Base-by-base conservation (phyloP, 345 rosid species). In the Gossypium arboreum region DNA sequence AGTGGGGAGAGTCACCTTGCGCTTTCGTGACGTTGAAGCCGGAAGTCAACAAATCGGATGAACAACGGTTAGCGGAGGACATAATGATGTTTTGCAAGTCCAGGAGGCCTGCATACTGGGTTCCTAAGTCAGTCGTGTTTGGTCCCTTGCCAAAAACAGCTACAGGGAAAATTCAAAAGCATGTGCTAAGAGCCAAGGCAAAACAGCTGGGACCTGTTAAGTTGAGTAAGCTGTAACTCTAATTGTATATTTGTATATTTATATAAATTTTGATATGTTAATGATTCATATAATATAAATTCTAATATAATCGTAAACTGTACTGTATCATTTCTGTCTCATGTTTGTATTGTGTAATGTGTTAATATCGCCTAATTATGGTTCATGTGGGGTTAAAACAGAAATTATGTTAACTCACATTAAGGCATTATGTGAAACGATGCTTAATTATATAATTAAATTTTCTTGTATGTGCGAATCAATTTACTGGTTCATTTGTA, bases 101-200 rank as follows among this genome's bases (percentile, higher is more conserved):
- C 16, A 93, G 91, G 75, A 82, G 90, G 85, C 94, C 97, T n/a
- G 86, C 86, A 58, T 95, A 85, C 73, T 90, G 98, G 91, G 98
- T 91, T 18, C 98, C 97, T 0, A 93, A 81, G 76, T 93, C 99
- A 0, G 89, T 93, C 7, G 75, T 93, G 39, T 92, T 96, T 71
- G 97, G 97, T 34, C 84, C 91, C 0, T 79, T 95, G 83, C 98
- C 98, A 1, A 95, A 91, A 84, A 91, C 97, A 0, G 98, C 99
- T 8, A 91, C 97, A 3, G 99, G 98, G 25, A 93, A 91, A 86
- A 90, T 91, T 77, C 99, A 87, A 87, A 95, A 95, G 78, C 94
- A 91, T 80, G 47, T 89, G 45, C 81, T 93, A 57, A 81, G 98
- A 78, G 77, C 90, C 11, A 90, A 85, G 83, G 97, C 92, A 3